Conservation (phyloP, 768 basidiomycete species). For the Lentinus tigrinus region DNA sequence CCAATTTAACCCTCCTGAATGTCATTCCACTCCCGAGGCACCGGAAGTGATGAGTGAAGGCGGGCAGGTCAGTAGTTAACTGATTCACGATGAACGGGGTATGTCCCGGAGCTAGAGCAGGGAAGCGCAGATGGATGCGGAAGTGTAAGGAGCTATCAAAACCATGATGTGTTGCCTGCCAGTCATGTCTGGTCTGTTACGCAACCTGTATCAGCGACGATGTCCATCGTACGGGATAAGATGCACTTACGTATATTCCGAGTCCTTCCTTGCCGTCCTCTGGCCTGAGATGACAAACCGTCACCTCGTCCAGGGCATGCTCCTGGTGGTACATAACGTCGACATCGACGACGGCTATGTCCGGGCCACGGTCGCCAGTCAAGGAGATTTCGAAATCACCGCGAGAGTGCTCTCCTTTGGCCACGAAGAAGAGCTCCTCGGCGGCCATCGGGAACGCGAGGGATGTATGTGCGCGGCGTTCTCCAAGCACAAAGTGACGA, state of each 20-base stretch:
- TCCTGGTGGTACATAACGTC: slow-evolving; percentile 12
- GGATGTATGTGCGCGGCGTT: not conserved
- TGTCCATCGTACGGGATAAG: too few relatives aligned
- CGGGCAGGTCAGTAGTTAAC: slow-evolving; percentile 43
- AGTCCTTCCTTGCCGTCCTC: slow-evolving; percentile 22
- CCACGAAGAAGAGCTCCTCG: not conserved
- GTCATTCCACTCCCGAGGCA: slow-evolving; percentile 33
- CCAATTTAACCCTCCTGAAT: slow-evolving; percentile 33
- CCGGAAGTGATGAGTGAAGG: slow-evolving; percentile 24
- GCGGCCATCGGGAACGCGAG: not conserved
- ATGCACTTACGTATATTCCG: slow-evolving; percentile 31
- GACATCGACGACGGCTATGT: slow-evolving; percentile 23
- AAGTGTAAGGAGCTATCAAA: slow-evolving; percentile 19
- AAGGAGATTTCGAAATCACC: slow-evolving; percentile 16
- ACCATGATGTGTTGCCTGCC: not conserved
- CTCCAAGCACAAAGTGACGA: not conserved
- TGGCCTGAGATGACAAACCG: slow-evolving; percentile 23
- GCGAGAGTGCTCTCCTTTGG: not conserved
- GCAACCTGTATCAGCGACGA: too few relatives aligned
- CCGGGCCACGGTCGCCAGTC: not conserved
- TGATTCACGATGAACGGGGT: slow-evolving; percentile 35
- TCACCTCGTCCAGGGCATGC: slow-evolving; percentile 5
- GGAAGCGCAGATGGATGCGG: slow-evolving; percentile 36
- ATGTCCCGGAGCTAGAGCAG: slow-evolving; percentile 33
- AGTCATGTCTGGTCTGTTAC: not conserved